Conservation (phyloP, 768 basidiomycete species). For the Leccinum rimulosum region DNA sequence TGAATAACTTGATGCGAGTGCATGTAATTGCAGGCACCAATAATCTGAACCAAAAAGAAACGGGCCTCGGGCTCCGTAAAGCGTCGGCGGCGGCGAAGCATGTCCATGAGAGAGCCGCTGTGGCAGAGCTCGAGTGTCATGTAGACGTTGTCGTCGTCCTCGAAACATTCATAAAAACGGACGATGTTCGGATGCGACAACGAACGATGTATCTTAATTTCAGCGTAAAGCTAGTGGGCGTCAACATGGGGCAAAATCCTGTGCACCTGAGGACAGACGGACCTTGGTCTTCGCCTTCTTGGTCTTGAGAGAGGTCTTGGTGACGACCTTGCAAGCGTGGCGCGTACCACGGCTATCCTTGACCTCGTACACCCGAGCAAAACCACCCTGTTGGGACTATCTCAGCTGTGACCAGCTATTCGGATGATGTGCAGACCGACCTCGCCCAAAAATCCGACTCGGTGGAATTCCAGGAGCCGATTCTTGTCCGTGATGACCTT, state of each 20-base stretch:
- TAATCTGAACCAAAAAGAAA: conserved; percentile 90
- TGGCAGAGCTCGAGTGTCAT: conserved; percentile 94
- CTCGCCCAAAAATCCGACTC: conserved; percentile 88
- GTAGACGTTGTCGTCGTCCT: conserved; percentile 94
- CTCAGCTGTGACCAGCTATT: not conserved
- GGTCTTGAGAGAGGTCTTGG: conserved; percentile 87
- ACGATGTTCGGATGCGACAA: conserved; percentile 93
- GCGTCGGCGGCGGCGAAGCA: conserved; percentile 81
- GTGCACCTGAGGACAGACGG: not conserved
- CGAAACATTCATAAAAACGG: conserved; percentile 88
- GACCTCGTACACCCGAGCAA: conserved; percentile 96
- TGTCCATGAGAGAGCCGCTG: conserved; percentile 87
- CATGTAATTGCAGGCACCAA: conserved; percentile 97
- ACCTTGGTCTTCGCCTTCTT: conserved; percentile 99
- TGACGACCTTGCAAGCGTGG: conserved; percentile 91
- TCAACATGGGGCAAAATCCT: not conserved
- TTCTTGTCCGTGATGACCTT: conserved; percentile 67
- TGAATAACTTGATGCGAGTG: conserved; percentile 96
- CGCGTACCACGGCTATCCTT: conserved; percentile 62
- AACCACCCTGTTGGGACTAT: conserved; percentile 62
- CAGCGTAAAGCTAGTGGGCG: conserved; percentile 79
- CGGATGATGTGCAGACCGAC: conserved; percentile 34
- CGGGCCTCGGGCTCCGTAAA: conserved; percentile 92
- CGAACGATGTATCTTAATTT: conserved; percentile 96
- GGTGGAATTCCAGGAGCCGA: conserved; percentile 54